Base-by-base conservation (phyloP, 768 basidiomycete species). In the Lactarius trivialis region DNA sequence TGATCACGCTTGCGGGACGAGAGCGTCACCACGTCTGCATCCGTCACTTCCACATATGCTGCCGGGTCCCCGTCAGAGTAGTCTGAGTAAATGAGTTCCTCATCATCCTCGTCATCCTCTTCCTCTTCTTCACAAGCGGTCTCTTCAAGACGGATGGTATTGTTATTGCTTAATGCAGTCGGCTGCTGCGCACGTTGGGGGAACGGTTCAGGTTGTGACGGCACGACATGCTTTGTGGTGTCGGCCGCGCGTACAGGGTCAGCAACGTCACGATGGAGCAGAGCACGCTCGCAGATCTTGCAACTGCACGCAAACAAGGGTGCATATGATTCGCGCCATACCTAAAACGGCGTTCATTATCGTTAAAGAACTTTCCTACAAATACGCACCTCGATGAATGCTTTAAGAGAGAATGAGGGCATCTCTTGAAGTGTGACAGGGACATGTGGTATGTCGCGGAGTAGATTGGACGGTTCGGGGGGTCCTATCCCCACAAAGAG, bases 281-380 rank as follows among this genome's bases (percentile, higher is more conserved):
- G 79, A 8, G 88, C 83, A 28, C 89, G 82, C 65, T 88, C 83
- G 70, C 88, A 90, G 43, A 89, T 83, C n/a, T 78, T 76, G 70
- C 88, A 89, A 56, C 82, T 79, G 69, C 88, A 90, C 49, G 86
- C 83, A 69, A 85, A 90, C 48, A 90, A 66, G 0, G 86, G 88
- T 4, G 81, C 77, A 70, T 85, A 88, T 0, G 86, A 88, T 61
- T 89, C 87, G 41, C 85, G 78, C 88, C 88, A 90, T 9, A 82
- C 78, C 88, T 89, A 30, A 32, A 55, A 30, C 57, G 67, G 32
- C 60, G 51, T 49, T 17, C 32, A 19, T 8, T 7, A 48, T 43
- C 26, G 39, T 37, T 24, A 19, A 54, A 26, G 3, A 15, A 53
- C 21, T 28, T 52, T n/a, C 24, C 21, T 1, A 28, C 19, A 36